Evolutionary conservation across 169 alveolate genomes (phyloP), one percentile per base, ranked within the genome.

Genomic region (Plasmodium inui): DNA sequence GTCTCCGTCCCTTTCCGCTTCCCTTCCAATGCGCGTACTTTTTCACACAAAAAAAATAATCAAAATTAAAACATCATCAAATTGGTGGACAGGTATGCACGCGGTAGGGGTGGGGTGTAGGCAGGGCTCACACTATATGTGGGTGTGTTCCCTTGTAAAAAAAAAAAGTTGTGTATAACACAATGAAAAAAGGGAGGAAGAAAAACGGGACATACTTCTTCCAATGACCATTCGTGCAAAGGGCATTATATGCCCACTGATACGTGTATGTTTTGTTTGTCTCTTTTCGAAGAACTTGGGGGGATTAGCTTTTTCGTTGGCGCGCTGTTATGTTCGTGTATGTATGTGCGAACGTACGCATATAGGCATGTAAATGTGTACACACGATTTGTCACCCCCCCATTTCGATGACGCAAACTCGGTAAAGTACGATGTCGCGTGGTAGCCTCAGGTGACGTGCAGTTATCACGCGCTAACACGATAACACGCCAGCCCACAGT

Each of bases 21-120:
- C n/a, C 76, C 37, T 26, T 67, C 22, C 61, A 82, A 82, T 82
- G 10, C 37, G 80, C 61, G 41, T 82, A 55, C 30, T 32, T 53
- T 55, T 82, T 32, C 72, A 57, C 44, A 82, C n/a, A 82, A 32
- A 82, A 82, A 82, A 53, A 61, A 67, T 14, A 28, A 67, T 14
- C 22, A 67, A 22, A 67, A 28, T 67, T 67, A 67, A n/a, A 67
- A 67, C 76, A 67, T 67, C 41, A 67, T 26, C 76, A 67, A 67
- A 67, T 28, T 28, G 76, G 34, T 67, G 37, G 12, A 67, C 32
- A 22, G 12, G 76, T 28, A 10, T 17, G 73, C 30, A 57, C 72
- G 8, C 6, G 28, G 1, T 4, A n/a, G 28, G 28, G 9, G 4
- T 1, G 19, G 72, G 19, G 22, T 67, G 30, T 4, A 19, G 17